A percentile compares a stretch with the other conserved stretches of the same genome.
Evolutionary conservation across 2,329 filamentous ascomycete genomes (phyloP).

Genomic region (Colletotrichum sp.): DNA sequence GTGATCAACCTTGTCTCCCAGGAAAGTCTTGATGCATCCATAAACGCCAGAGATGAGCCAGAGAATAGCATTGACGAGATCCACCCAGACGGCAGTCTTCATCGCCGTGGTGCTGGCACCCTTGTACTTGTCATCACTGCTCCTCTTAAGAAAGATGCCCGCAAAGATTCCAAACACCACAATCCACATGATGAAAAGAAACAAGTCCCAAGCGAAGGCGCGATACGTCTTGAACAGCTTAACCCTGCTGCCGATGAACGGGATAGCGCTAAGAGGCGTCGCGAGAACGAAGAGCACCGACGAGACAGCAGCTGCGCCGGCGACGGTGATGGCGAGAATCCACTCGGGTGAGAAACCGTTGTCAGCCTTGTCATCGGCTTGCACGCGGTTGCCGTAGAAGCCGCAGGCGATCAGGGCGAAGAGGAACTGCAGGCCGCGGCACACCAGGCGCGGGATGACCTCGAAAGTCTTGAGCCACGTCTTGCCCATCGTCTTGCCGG

Average conservation of each 20-base stretch:
- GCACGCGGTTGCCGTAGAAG: conserved; percentile 70
- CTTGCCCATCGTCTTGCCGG: conserved; percentile 47
- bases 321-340: conserved; percentile 68
- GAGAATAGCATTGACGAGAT: conserved; percentile 69
- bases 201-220: conserved; percentile 49
- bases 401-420: conserved; percentile 72
- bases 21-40: conserved; percentile 43
- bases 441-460: conserved; percentile 51
- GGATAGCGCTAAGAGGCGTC: conserved; percentile 39
- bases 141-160: conserved; percentile 68
- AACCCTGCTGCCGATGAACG: conserved; percentile 34
- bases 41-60: conserved; percentile 61
- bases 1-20: conserved; percentile 45
- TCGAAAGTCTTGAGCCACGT: conserved; percentile 52
- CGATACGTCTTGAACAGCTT: conserved; percentile 45
- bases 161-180: conserved; percentile 76
- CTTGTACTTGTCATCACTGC: conserved; percentile 56
- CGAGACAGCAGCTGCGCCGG: conserved; percentile 58
- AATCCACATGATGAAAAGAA: conserved; percentile 60
- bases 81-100: conserved; percentile 77
- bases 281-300: conserved; percentile 46
- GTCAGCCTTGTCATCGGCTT: conserved; percentile 41
- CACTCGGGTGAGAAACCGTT: conserved; percentile 59
- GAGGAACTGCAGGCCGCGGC: conserved; percentile 73
- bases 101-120: conserved; percentile 53